Base-by-base conservation (phyloP, 768 basidiomycete genomes). In the Rhodosporidiobolus odoratus region DNA sequence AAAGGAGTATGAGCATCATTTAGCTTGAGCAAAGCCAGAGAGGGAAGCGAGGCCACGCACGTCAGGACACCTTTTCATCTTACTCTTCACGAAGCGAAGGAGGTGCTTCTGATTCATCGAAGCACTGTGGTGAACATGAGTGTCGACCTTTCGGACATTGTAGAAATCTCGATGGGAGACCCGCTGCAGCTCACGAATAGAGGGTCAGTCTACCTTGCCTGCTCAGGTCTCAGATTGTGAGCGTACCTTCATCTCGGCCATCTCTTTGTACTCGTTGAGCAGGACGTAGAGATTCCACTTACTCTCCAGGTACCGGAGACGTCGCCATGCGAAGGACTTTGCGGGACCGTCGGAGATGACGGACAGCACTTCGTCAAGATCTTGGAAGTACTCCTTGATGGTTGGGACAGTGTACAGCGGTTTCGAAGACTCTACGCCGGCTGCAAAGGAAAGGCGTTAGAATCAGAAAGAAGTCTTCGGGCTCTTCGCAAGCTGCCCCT, bases 21-120 rank as follows among this genome's bases (percentile, higher is more conserved):
- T n/a, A n/a, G n/a, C n/a, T n/a, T n/a, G n/a, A n/a, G n/a, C n/a
- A n/a, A n/a, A n/a, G n/a, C 12, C 17, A 13, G 12, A 21, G 16
- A 17, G 19, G 27, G 17, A 37, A 37, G 30, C 2, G 15, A 23
- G 32, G 13, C 5, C 19, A 77, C 85, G 52, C 66, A 91, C 92
- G 58, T 93, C 77, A 3, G 92, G 88, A 75, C 84, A 87, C 32
- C 86, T 87, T 81, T 92, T 93, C 92, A 96, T 94, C 79, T 95
- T 95, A n/a, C 88, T 87, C 80, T 99, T 99, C 83, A 99, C 97
- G 81, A 99, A 98, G 15, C 96, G 91, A 19, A 99, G 82, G 27
- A 99, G 82, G 81, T 99, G 96, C 80, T 99, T 99, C 80, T 99
- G 96, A 79, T 99, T 99, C 94, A 98, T 97, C 81, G 91, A 91